Conservation (phyloP, 805 yeast species). For the Hanseniaspora thailandica region DNA sequence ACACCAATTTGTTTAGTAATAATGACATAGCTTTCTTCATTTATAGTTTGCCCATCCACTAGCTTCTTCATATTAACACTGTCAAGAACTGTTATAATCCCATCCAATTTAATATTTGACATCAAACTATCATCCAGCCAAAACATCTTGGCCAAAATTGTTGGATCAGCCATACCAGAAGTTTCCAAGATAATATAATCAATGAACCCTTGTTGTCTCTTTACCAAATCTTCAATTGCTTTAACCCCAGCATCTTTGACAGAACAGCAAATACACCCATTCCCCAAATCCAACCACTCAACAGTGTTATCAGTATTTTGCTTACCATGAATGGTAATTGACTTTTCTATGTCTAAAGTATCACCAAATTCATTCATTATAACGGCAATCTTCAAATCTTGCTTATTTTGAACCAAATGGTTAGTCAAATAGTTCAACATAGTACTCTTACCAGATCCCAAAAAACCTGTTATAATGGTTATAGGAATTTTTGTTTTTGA, state of each 20-base stretch:
- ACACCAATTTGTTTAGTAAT: constrained; percentile 84
- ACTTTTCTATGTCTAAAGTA: constrained; percentile 77
- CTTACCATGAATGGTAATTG: constrained; percentile 51
- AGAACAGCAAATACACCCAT: constrained; percentile 93
- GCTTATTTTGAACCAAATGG: constrained; percentile 30
- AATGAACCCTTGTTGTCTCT: constrained; percentile 55
- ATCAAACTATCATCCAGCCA: constrained; percentile 89
- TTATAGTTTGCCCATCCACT: constrained; percentile 47
- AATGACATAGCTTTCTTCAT: constrained; percentile 38
- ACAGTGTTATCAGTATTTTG: constrained; percentile 44
- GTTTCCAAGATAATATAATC: constrained; percentile 91
- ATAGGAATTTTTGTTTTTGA: constrained; percentile 56
- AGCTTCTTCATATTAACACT: constrained; percentile 51
- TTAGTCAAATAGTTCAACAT: constrained; percentile 62
- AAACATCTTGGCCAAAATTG: constrained; percentile 92
- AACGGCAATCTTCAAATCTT: constrained; percentile 59
- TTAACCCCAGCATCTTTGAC: constrained; percentile 90
- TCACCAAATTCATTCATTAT: constrained; percentile 89
- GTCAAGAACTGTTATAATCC: constrained; percentile 81
- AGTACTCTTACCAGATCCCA: constrained; percentile 92
- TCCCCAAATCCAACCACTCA: constrained; percentile 94
- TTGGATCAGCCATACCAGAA: constrained; percentile 95
- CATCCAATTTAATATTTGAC: constrained; percentile 79
- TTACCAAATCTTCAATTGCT: constrained; percentile 81
- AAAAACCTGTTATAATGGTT: constrained; percentile 85